Conservation (phyloP, 139 green algal species). For the Limnomonas spitsbergensis region DNA sequence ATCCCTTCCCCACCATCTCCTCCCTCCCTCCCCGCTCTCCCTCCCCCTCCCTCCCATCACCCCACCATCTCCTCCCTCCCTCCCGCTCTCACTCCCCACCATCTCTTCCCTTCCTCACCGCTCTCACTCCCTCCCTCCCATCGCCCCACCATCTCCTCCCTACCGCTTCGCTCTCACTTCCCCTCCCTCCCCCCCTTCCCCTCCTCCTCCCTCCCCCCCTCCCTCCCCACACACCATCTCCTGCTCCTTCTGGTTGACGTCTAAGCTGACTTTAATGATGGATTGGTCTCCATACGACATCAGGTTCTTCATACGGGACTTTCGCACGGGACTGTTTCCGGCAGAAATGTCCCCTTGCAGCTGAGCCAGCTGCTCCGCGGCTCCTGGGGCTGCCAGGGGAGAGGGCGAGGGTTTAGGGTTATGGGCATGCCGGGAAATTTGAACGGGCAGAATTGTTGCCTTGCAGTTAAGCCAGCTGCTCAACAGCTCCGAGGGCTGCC, state of each 20-base stretch:
- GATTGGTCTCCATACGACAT: constrained; percentile 7
- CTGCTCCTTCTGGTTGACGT: constrained; percentile 24
- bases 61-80: too few species aligned
- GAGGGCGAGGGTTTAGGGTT: neutral
- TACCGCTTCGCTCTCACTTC: too few species aligned
- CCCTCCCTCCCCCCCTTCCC: too few species aligned
- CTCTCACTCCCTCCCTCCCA: too few species aligned
- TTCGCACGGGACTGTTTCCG: neutral
- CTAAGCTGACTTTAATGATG: constrained; percentile 9
- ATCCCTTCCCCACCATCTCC: too few species aligned
- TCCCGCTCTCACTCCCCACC: too few species aligned
- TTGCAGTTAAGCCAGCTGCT: neutral
- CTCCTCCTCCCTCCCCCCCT: too few species aligned
- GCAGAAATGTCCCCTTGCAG: neutral
- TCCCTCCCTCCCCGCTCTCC: too few species aligned
- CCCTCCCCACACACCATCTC: constrained; percentile 33
- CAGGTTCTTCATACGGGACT: constrained; percentile 29
- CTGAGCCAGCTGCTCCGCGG: neutral
- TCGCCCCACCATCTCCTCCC: too few species aligned
- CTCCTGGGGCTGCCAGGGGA: neutral
- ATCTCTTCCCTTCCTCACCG: too few species aligned
- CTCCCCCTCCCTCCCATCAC: too few species aligned
- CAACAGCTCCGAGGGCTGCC: neutral
- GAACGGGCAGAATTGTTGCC: too few species aligned
- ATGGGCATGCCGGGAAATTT: neutral